A percentile compares a stretch with the other conserved stretches of the same genome.
Conservation (phyloP, 2,329 filamentous ascomycete species). For the Aureobasidium sp. region DNA sequence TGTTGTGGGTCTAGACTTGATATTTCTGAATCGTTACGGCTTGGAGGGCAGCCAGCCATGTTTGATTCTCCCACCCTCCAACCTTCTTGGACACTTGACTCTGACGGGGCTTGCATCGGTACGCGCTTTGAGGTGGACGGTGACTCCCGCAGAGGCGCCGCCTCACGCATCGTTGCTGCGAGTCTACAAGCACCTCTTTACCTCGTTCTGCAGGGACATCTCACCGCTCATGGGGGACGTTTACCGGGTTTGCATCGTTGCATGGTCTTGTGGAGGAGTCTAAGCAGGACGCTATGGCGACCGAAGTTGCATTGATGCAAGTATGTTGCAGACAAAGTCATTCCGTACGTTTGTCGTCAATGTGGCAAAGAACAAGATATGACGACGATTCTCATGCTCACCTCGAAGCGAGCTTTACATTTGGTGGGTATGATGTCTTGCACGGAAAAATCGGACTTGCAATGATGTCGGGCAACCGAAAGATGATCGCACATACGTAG, state of each 20-base stretch:
- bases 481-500: background rate
- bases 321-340: background rate
- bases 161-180: background rate
- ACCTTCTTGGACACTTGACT: background rate
- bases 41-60: conserved; percentile 3
- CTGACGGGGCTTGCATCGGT: conserved; percentile 10
- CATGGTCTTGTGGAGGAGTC: conserved; percentile 5
- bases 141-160: conserved; percentile 1
- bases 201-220: conserved; percentile 8
- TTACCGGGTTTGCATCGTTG: conserved; percentile 13
- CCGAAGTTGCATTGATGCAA: background rate
- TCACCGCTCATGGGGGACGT: conserved; percentile 9
- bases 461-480: background rate
- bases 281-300: conserved; percentile 4
- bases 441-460: background rate
- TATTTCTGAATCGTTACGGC: conserved; percentile 1
- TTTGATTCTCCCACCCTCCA: background rate
- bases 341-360: background rate
- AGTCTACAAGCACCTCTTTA: background rate
- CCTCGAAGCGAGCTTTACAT: background rate
- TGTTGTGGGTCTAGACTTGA: conserved; percentile 4
- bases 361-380: background rate
- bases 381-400: background rate
- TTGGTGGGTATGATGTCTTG: background rate
- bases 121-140: background rate